Evolutionary conservation across 2,329 filamentous ascomycete species (phyloP).

Genomic region (Alternaria solani): DNA sequence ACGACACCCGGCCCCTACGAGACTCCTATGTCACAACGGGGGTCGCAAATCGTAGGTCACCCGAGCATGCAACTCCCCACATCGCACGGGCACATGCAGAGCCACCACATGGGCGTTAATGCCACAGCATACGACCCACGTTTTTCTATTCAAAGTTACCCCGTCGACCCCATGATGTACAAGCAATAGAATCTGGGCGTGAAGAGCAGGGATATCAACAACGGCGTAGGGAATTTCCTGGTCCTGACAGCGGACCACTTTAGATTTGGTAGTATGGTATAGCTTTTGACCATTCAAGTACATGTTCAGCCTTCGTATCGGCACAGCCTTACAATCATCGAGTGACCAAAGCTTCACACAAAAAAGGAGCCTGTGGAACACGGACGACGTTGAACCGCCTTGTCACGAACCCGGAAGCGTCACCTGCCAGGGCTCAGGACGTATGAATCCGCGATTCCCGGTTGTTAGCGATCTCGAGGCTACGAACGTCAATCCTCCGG

Average conservation of each 20-base stretch:
- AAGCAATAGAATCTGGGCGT: constrained; percentile 30
- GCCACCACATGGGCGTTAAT: constrained; percentile 43
- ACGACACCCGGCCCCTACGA: constrained; percentile 47
- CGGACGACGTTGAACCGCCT: constrained; percentile 6
- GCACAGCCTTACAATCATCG: constrained; percentile 8
- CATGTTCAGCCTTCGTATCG: constrained; percentile 9
- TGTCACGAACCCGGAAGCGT: constrained; percentile 8
- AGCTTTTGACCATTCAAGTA: constrained; percentile 20
- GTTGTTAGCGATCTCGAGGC: constrained; percentile 1
- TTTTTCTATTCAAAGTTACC: constrained; percentile 44
- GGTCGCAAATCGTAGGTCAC: constrained; percentile 35
- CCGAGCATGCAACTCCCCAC: constrained; percentile 35
- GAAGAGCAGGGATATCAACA: constrained; percentile 9
- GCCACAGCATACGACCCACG: constrained; percentile 44
- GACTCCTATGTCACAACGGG: constrained; percentile 36
- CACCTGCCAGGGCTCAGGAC: constrained; percentile 1
- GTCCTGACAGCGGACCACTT: constrained; percentile 5
- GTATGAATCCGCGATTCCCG: constrained; percentile 12
- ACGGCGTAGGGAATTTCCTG: constrained; percentile 1
- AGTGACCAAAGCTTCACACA: constrained; percentile 12
- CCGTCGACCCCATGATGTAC: constrained; percentile 48
- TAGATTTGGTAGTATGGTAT: constrained; percentile 20
- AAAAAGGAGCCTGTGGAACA: constrained; percentile 7
- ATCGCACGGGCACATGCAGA: constrained; percentile 40
- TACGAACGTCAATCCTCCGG: constrained; percentile 15